Conservation (phyloP, 495 filamentous ascomycete genomes). For the Parathielavia appendiculata region DNA sequence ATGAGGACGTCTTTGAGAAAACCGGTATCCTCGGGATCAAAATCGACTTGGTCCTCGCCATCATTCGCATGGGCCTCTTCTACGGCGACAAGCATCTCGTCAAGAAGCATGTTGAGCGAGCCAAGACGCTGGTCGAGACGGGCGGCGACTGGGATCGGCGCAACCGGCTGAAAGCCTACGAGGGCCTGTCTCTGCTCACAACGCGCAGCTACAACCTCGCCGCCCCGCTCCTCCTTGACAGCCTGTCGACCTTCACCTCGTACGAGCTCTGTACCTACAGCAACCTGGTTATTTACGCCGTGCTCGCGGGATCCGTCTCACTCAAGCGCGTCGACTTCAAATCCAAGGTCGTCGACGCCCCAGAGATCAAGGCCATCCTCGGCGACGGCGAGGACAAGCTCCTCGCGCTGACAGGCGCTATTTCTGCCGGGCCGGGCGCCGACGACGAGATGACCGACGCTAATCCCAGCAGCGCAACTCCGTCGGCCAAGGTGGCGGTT, state of each 20-base stretch:
- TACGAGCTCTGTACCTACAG: conserved; percentile 97
- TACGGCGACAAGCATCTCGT: conserved; percentile 86
- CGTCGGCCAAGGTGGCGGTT: conserved; percentile 54
- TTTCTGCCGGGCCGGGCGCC: conserved; percentile 72
- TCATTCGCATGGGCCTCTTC: conserved; percentile 92
- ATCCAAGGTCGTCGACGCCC: conserved; percentile 94
- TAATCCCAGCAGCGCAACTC: conserved; percentile 50
- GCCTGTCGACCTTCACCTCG: conserved; percentile 95
- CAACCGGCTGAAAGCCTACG: conserved; percentile 97
- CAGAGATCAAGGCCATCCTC: conserved; percentile 93
- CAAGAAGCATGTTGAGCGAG: conserved; percentile 89
- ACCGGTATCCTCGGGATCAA: conserved; percentile 90
- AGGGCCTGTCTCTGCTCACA: conserved; percentile 88
- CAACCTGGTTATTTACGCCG: conserved; percentile 87
- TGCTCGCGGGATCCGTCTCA: conserved; percentile 88
- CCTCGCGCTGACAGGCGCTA: conserved; percentile 67
- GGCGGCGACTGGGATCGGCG: conserved; percentile 98
- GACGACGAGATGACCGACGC: conserved; percentile 77
- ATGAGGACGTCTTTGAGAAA: conserved; percentile 90
- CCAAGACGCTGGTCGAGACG: conserved; percentile 81
- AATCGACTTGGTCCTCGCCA: conserved; percentile 92
- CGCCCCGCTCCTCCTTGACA: conserved; percentile 90
- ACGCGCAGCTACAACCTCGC: conserved; percentile 82
- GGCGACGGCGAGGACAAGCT: conserved; percentile 84
- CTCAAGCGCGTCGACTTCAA: conserved; percentile 98